Evolutionary conservation across 1,284 basidiomycete genomes (phyloP).

Genomic region (Malassezia caprae): DNA sequence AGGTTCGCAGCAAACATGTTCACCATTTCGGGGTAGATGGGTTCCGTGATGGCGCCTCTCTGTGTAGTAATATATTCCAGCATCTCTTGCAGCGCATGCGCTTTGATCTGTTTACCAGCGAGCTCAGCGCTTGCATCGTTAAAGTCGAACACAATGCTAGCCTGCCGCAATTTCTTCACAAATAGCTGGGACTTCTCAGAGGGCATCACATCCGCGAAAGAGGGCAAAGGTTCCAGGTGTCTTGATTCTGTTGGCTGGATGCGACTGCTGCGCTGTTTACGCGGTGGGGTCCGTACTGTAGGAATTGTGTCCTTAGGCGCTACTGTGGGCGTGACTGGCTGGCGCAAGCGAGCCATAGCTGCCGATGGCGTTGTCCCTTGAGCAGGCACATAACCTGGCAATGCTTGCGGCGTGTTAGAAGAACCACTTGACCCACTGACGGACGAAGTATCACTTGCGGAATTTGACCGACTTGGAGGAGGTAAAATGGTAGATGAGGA

Average conservation of each 20-base stretch:
- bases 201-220: slow-evolving; percentile 86
- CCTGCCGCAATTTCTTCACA: slow-evolving; percentile 88
- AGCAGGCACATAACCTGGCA: neutral
- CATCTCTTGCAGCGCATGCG: slow-evolving; percentile 95
- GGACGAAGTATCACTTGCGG: neutral
- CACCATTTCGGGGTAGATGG: slow-evolving; percentile 96
- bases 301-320: slow-evolving; percentile 45
- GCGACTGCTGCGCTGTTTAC: slow-evolving; percentile 52
- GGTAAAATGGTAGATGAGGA: neutral
- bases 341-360: slow-evolving; percentile 21
- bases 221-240: slow-evolving; percentile 84
- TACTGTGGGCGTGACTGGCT: slow-evolving; percentile 18
- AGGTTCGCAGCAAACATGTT: slow-evolving; percentile 84
- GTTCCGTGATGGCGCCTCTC: slow-evolving; percentile 89
- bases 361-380: slow-evolving; percentile 7
- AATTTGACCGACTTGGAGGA: neutral
- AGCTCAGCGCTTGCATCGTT: slow-evolving; percentile 93
- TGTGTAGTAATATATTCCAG: slow-evolving; percentile 97
- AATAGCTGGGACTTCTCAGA: slow-evolving; percentile 83
- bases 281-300: slow-evolving; percentile 42
- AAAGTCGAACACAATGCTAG: slow-evolving; percentile 94
- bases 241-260: slow-evolving; percentile 93
- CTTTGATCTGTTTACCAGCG: slow-evolving; percentile 96
- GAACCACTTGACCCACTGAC: neutral
- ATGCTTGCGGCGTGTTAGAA: neutral